phyloP scores from a whole-genome alignment of 495 filamentous ascomycete species.

The Talaromyces adpressus region DNA sequence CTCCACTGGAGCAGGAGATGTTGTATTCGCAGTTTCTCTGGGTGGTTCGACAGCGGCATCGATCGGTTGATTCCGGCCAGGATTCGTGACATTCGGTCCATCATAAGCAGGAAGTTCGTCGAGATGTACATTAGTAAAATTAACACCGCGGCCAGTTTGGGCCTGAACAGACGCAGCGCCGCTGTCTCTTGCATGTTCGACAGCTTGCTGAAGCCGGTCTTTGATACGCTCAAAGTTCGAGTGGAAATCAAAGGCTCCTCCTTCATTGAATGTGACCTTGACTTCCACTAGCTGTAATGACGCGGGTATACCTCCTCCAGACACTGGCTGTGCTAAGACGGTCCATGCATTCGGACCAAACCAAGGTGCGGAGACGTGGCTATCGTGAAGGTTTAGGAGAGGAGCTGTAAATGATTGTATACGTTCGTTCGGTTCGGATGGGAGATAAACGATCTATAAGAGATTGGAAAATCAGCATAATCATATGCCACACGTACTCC shows the following conservation, averaged over 20 bases:
- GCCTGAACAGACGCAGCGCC: constrained; percentile 20
- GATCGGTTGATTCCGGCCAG: constrained; percentile 4
- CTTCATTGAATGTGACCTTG: constrained; percentile 87
- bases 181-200: constrained; percentile 56
- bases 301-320: constrained; percentile 79
- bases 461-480: constrained; percentile 1
- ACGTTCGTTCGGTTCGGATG: constrained; percentile 54
- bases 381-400: constrained; percentile 77
- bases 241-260: constrained; percentile 89
- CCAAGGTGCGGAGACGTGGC: constrained; percentile 84
- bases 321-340: constrained; percentile 68
- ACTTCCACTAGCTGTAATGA: constrained; percentile 64
- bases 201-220: constrained; percentile 71
- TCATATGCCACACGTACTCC: neutral
- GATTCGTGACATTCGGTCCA: constrained; percentile 19
- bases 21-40: constrained; percentile 9
- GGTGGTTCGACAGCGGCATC: neutral
- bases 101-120: constrained; percentile 83
- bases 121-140: constrained; percentile 55
- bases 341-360: constrained; percentile 96
- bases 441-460: constrained; percentile 79
- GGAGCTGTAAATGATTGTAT: constrained; percentile 87
- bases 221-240: constrained; percentile 76
- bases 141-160: constrained; percentile 25
- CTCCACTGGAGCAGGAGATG: constrained; percentile 50